Percentiles rank a stretch among this genome's conserved stretches.
Conservation (phyloP, 1,284 basidiomycete genomes). For the Lentinula novae-zelandiae region DNA sequence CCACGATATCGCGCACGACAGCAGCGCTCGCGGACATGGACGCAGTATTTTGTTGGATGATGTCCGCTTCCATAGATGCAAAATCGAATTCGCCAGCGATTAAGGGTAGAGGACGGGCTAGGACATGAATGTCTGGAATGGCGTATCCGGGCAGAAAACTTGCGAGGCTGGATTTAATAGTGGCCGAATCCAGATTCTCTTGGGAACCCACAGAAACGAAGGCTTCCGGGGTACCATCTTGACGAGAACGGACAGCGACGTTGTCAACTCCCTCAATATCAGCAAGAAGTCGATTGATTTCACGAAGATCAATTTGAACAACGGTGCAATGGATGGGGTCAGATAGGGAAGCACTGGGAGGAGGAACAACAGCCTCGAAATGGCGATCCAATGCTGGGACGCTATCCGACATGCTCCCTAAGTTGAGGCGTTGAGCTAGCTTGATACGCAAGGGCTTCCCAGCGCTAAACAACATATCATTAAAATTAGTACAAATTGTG, state of each 20-base stretch:
- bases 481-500: constrained; percentile 23
- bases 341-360: constrained; percentile 29
- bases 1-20: constrained; percentile 36
- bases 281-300: constrained; percentile 42
- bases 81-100: constrained; percentile 31
- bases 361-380: constrained; percentile 34
- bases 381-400: constrained; percentile 33
- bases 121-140: constrained; percentile 32
- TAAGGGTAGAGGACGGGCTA: constrained; percentile 21
- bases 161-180: neutral
- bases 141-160: constrained; percentile 32
- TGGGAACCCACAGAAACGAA: constrained; percentile 25
- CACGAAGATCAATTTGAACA: constrained; percentile 28
- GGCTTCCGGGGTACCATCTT: constrained; percentile 33
- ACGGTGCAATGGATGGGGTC: constrained; percentile 33
- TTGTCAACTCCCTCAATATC: constrained; percentile 45
- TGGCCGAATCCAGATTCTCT: constrained; percentile 16
- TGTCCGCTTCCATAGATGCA: constrained; percentile 29
- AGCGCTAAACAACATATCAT: constrained; percentile 30
- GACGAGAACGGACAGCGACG: constrained; percentile 35
- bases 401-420: constrained; percentile 32
- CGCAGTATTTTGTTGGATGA: constrained; percentile 24
- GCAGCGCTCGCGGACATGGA: constrained; percentile 31
- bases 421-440: constrained; percentile 34
- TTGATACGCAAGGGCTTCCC: constrained; percentile 44